phyloP scores from a whole-genome alignment of 495 filamentous ascomycete genomes.

The Daldinia childiae region DNA sequence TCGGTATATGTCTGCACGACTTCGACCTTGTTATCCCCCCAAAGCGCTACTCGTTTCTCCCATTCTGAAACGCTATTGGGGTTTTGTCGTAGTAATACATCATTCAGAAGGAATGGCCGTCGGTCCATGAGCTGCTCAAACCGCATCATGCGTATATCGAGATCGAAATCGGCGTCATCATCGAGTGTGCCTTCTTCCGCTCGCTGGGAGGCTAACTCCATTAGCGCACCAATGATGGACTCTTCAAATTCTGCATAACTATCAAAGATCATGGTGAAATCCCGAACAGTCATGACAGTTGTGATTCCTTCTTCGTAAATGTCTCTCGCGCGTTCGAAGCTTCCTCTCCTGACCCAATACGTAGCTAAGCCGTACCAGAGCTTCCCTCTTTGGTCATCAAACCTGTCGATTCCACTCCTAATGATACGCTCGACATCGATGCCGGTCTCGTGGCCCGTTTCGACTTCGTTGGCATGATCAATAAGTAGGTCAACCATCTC shows the following conservation, averaged over 20 bases:
- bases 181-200: constrained; percentile 83
- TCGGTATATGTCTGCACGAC: constrained; percentile 95
- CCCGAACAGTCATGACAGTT: constrained; percentile 98
- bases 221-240: constrained; percentile 87
- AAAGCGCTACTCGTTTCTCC: constrained; percentile 94
- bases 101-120: constrained; percentile 94
- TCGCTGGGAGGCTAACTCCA: constrained; percentile 85
- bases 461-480: constrained; percentile 84
- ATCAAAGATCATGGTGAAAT: constrained; percentile 97
- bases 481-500: constrained; percentile 99
- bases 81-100: constrained; percentile 94
- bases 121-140: constrained; percentile 99
- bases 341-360: constrained; percentile 94
- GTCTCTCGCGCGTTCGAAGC: constrained; percentile 89
- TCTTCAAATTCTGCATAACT: constrained; percentile 97
- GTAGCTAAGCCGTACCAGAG: constrained; percentile 96
- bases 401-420: constrained; percentile 89
- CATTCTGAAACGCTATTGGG: constrained; percentile 97
- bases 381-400: constrained; percentile 93
- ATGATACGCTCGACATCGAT: constrained; percentile 96
- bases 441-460: constrained; percentile 78
- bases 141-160: constrained; percentile 96
- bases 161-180: constrained; percentile 90
- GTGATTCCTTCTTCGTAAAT: constrained; percentile 97
- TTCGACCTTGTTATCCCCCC: constrained; percentile 92